Evolutionary conservation across 176 grass and related monocot genomes (phyloP).

Genomic region (Hordeum vulgare): MorexV3_pseudomolecules_assembly NC_058518.1:64134701-64135200

Average conservation of each 20-base stretch:
- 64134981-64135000: not conserved
- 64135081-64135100: not conserved
- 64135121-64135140: not conserved
- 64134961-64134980: not conserved
- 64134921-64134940: not conserved
- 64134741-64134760: not conserved
- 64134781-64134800: not conserved
- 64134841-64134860: not conserved
- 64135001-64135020: not conserved
- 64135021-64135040: not conserved
- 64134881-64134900: not conserved
- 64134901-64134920: not conserved
- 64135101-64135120: not conserved
- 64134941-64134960: not conserved
- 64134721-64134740: not conserved
- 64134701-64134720: not conserved
- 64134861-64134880: not conserved
- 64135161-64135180: not conserved
- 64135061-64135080: not conserved
- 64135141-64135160: not conserved
- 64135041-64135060: not conserved
- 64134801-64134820: not conserved
- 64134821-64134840: not conserved
- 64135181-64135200: not conserved
- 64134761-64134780: not conserved